These are phyloP conservation scores for Fomes fomentarius DNA, from an alignment of 1,284 basidiomycete genomes.

Conservation along the genomic window DNA sequence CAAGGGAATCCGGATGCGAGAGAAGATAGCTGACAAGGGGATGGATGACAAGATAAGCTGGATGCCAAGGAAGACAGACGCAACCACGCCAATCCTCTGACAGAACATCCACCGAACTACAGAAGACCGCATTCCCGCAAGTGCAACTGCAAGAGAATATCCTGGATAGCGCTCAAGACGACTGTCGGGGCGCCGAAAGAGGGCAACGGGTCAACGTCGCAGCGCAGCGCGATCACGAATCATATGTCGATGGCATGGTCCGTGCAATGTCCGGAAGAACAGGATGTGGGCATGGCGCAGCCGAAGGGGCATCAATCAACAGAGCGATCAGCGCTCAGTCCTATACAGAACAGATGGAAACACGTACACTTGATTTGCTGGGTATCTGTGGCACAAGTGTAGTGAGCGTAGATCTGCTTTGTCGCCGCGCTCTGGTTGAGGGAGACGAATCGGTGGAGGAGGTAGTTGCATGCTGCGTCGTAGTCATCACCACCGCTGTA, in stretches of 20 bases:
- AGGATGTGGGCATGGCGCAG: background rate
- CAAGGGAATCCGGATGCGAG: conserved; percentile 15
- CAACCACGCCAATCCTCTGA: conserved; percentile 2
- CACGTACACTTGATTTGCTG: conserved; percentile 85
- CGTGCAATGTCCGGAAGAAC: background rate
- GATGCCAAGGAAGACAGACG: conserved; percentile 7
- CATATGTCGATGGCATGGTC: no score
- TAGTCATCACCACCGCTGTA: conserved; percentile 84
- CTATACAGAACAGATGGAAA: background rate
- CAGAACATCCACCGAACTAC: conserved; percentile 37
- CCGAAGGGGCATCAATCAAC: conserved; percentile 6
- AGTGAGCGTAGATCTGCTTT: conserved; percentile 89
- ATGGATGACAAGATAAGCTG: background rate
- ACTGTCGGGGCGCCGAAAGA: conserved; percentile 44
- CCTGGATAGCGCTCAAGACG: conserved; percentile 81
- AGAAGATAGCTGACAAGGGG: conserved; percentile 15
- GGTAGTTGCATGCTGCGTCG: conserved; percentile 84
- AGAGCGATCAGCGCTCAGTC: conserved; percentile 14
- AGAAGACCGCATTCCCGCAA: conserved; percentile 85
- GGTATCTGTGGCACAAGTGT: conserved; percentile 89
- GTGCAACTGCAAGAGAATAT: conserved; percentile 82
- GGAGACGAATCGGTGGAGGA: conserved; percentile 85
- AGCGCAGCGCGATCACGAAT: no score
- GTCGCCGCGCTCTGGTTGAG: conserved; percentile 87
- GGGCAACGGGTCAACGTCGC: conserved; percentile 2